Evolutionary conservation across 2,329 filamentous ascomycete species (phyloP), one percentile per base, ranked within the genome.

Genomic region (Trichoderma atrobrunneum): DNA sequence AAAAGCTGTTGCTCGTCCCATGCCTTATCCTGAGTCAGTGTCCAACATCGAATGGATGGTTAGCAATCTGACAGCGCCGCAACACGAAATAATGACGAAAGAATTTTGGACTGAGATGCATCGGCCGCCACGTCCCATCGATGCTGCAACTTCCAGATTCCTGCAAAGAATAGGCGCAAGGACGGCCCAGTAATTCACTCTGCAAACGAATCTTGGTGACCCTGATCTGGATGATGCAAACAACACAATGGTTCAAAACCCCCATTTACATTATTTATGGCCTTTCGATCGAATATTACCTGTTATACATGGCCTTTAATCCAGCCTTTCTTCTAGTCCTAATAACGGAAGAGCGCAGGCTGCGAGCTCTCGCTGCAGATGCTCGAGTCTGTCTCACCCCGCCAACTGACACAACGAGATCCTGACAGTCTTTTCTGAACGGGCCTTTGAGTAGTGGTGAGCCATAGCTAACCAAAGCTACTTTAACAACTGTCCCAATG

Each of bases 161-260:
- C 14, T 66, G 28, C 48, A 66, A n/a, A 66, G 43, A n/a, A 56
- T 66, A 66, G 43, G 63, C 30, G 63, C 63, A 56, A 66, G 63
- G 8, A 66, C 30, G 21, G 48, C 30, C 12, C n/a, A 11, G 8
- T 34, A 56, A 54, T 36, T 32, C n/a, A n/a, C n/a, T n/a, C n/a
- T n/a, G n/a, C n/a, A n/a, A n/a, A n/a, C n/a, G n/a, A n/a, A n/a
- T n/a, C n/a, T n/a, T n/a, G n/a, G n/a, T n/a, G n/a, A n/a, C n/a
- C n/a, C n/a, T n/a, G n/a, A n/a, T n/a, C n/a, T n/a, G n/a, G n/a
- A n/a, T n/a, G n/a, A n/a, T n/a, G n/a, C n/a, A n/a, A n/a, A n/a
- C n/a, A n/a, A n/a, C n/a, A n/a, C n/a, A n/a, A n/a, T n/a, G n/a
- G n/a, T n/a, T n/a, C n/a, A n/a, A n/a, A n/a, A n/a, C n/a, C n/a